Evolutionary conservation across 768 basidiomycete species (phyloP), one percentile per base, ranked within the genome.

Genomic region (Stropharia rugosoannulata): DNA sequence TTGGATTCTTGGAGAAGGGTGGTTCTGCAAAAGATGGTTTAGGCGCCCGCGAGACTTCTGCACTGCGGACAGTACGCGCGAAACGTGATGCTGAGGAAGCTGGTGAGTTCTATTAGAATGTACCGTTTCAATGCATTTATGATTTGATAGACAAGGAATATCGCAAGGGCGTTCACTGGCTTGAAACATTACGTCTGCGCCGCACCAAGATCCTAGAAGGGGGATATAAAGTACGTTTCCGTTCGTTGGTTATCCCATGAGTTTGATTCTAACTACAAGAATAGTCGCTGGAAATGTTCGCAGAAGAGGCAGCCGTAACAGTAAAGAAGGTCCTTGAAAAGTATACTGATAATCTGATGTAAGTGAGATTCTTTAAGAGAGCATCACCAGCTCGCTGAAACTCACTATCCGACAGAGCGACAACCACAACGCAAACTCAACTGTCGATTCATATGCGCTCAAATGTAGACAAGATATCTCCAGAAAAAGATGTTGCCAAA

Each of bases 51-150:
- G 82, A 87, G 64, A 88, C 79, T 56, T 77, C 76, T 51, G 87
- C 93, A 1, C 73, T 95, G 57, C 83, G 87, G 49, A 81, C 85
- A 22, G 90, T 93, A 15, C 85, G 89, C 39, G 85, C 89, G 19
- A 95, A 94, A 72, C 79, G 95, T 47, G 94, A 97, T 61, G 87
- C 89, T 4, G 94, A 96, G 36, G 94, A 96, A 68, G 93, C 94
- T 56, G 90, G 93, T 89, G 55, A 59, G 79, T 53, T 40, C 22
- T 29, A 15, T 46, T 39, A n/a, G 67, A 15, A 7, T 22, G 4
- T 29, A 16, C 18, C 35, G 7, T 16, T 39, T 25, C 32, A 16
- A 37, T 18, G 40, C 16, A 6, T 27, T 44, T 15, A 44, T 27
- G 46, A 9, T 58, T 12, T 48, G n/a, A 25, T 49, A 91, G 94